phyloP scores from a whole-genome alignment of 202 grass and related monocot genomes.

The Eragrostis tef region DNA sequence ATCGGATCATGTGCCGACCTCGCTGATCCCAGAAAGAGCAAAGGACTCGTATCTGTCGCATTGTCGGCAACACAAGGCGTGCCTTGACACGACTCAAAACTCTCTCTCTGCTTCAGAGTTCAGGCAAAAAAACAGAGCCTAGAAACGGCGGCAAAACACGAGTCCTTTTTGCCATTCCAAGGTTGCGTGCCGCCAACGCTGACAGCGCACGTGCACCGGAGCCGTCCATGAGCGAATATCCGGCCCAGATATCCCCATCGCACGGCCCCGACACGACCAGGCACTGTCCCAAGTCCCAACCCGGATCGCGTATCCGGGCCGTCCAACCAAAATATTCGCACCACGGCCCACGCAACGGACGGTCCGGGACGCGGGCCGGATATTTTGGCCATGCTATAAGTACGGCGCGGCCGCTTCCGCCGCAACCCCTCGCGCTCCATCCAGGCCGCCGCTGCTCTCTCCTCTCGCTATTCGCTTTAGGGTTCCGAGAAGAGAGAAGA shows the following conservation, averaged over 20 bases:
- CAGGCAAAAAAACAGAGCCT: not conserved
- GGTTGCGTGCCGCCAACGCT: conserved; percentile 44
- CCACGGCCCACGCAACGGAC: conserved; percentile 3
- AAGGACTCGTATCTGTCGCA: too few relatives aligned
- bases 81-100: too few relatives aligned
- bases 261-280: not conserved
- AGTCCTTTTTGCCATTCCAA: not conserved
- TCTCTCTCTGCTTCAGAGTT: too few relatives aligned
- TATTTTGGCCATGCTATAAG: conserved; percentile 26
- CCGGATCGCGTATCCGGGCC: conserved; percentile 13
- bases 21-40: too few relatives aligned
- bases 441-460: conserved; percentile 17
- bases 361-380: not conserved
- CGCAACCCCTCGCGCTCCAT: conserved; percentile 24
- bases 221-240: conserved; percentile 52
- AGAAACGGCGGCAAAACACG: not conserved
- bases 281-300: not conserved
- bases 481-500: conserved; percentile 3
- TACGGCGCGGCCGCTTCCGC: not conserved
- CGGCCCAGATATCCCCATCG: not conserved
- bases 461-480: not conserved
- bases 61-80: too few relatives aligned
- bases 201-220: not conserved
- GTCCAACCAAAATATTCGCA: not conserved
- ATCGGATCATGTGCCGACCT: too few relatives aligned